Evolutionary conservation across 495 filamentous ascomycete genomes (phyloP), one percentile per base, ranked within the genome.

Genomic region (Tuber melanosporum): DNA sequence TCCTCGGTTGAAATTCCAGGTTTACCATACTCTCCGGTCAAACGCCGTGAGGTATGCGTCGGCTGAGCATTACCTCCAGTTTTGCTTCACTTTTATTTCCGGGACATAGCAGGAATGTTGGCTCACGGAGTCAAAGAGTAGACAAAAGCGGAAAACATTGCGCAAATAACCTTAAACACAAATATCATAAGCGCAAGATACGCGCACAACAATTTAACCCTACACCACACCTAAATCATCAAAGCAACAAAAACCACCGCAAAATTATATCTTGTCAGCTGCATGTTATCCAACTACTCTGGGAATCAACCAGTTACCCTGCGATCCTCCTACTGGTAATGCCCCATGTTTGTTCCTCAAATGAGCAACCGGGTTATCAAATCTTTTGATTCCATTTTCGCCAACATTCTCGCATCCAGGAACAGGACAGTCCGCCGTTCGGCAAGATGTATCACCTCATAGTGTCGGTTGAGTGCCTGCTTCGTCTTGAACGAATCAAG

Each of bases 361-460:
- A 41, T 76, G 75, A 6, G 41, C 43, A 9, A 42, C 41, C 6
- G 69, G 20, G 2, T 75, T 76, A 32, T 76, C 75, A 3, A 9
- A 12, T 26, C 75, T 22, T 4, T 46, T 32, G 8, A 76, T 52
- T 0, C 72, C 75, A 0, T 20, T 42, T 8, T 66, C 45, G 8
- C 73, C 47, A 14, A 47, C 19, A 5, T 47, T 43, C 4, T 5
- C 1, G 15, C 72, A 76, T 17, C 49, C 46, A 5, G 75, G 47
- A 3, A 74, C 26, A 2, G 72, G 72, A 20, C 72, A 76, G 41
- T 75, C 17, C 3, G 3, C 8, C 9, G n/a, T 26, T 12, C 0
- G 2, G 3, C n/a, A 15, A 32, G n/a, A 1, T 62, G 52, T 32
- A 14, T 15, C 10, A 2, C 3, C 12, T 32, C n/a, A 32, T 15